Base-by-base conservation (phyloP, 331 rosid genomes). In the Arachis monticola region DNA sequence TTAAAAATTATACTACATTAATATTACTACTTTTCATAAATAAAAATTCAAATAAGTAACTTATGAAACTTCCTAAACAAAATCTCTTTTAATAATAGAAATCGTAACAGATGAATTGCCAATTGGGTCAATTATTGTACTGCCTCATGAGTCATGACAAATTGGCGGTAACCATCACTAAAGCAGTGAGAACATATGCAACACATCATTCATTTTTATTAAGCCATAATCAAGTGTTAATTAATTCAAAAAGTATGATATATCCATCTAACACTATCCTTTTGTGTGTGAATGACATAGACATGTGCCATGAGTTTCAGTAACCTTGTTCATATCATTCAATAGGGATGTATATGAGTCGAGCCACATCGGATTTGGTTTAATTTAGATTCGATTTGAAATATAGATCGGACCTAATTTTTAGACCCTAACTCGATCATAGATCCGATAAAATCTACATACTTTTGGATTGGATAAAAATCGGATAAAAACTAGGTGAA, bases 141-240 rank as follows among this genome's bases (percentile, higher is more conserved):
- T 5, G 70, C 79, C 87, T 76, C 0, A 69, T 55, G 62, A 67
- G 84, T 76, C 0, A 68, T 40, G 62, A 67, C 65, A 75, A 46
- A 57, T 64, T 11, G 50, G 58, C 41, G 59, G 47, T 13, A 48
- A 2, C 71, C 80, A 69, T 22, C 45, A 32, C 31, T 7, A 52
- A 74, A 60, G 60, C 27, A 52, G 31, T 12, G 47, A 13, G 17
- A 45, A 59, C 41, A 38, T 38, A 38, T 4, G 0, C 41, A 32
- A 50, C 1, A 70, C 1, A 17, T 50, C 4, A 38, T 38, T 38
- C 41, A 38, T 10, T 55, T 27, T 57, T 57, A 6, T 27, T 2
- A 38, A 56, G 8, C 7, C 48, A 31, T 31, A 30, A 38, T 31
- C 12, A 22, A 59, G 42, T 27, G 30, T 55, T n/a, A 38, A 38